phyloP scores from a whole-genome alignment of 352 stramenopile species.

The Phytopythium ostracodes region DNA sequence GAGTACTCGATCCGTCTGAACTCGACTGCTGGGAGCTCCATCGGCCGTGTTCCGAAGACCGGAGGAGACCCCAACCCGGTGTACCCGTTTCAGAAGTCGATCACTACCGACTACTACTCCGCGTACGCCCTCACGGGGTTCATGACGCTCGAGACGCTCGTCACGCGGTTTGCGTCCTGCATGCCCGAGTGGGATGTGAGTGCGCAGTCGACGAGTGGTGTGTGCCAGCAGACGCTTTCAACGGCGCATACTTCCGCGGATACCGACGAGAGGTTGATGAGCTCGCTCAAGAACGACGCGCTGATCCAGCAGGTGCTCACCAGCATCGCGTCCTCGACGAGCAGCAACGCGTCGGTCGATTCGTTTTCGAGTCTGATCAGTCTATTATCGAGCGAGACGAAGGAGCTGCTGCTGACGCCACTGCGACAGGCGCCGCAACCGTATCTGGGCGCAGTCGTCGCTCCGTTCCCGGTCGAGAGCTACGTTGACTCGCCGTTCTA shows the following conservation, averaged over 20 bases:
- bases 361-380: conserved; percentile 1
- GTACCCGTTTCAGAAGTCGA: conserved; percentile 16
- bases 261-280: conserved; percentile 31
- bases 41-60: neutral
- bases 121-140: conserved; percentile 26
- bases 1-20: conserved; percentile 53
- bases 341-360: neutral
- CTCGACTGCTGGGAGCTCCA: conserved; percentile 19
- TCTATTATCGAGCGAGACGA: conserved; percentile 13
- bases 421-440: conserved; percentile 44
- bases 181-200: conserved; percentile 26
- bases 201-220: conserved; percentile 20
- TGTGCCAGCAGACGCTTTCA: conserved; percentile 20
- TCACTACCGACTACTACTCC: conserved; percentile 19
- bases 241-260: conserved; percentile 6
- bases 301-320: conserved; percentile 31
- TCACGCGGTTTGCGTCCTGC: conserved; percentile 29
- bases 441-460: conserved; percentile 34
- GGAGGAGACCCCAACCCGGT: neutral
- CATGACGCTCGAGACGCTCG: conserved; percentile 57
- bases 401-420: conserved; percentile 19
- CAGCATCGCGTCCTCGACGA: conserved; percentile 10
- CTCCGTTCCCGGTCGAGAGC: conserved; percentile 49
- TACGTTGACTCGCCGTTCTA: conserved; percentile 75
- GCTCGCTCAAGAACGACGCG: conserved; percentile 30